Conservation (phyloP, 2,329 filamentous ascomycete genomes). For the Colletotrichum sp. region DNA sequence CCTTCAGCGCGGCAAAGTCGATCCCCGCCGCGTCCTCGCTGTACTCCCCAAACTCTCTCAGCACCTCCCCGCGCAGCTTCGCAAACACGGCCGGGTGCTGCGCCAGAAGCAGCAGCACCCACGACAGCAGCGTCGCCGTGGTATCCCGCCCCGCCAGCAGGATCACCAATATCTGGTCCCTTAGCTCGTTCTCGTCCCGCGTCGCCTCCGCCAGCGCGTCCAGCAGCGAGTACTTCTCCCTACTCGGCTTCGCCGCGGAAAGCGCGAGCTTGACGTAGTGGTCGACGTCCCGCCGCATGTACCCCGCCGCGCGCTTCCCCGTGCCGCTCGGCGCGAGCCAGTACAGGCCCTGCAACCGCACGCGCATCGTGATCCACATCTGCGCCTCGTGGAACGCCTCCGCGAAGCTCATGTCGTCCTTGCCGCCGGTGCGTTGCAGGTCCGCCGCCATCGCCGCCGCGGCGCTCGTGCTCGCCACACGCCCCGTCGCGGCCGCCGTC, state of each 20-base stretch:
- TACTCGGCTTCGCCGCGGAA: conserved; percentile 27
- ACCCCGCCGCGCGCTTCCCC: conserved; percentile 31
- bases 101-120: conserved; percentile 47
- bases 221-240: conserved; percentile 49
- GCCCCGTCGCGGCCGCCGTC: conserved; percentile 19
- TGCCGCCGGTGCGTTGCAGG: background rate
- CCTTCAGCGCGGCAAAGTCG: conserved; percentile 48
- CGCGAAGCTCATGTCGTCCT: conserved; percentile 1
- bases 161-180: conserved; percentile 48
- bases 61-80: conserved; percentile 50
- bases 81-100: conserved; percentile 43
- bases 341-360: conserved; percentile 5
- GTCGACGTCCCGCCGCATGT: conserved; percentile 39
- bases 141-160: conserved; percentile 51
- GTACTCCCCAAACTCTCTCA: conserved; percentile 17
- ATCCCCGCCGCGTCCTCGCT: conserved; percentile 27
- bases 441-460: conserved; percentile 13
- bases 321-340: background rate
- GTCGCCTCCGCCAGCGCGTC: conserved; percentile 50
- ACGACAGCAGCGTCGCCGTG: conserved; percentile 47
- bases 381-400: conserved; percentile 8
- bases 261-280: conserved; percentile 42
- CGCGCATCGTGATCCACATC: background rate
- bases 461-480: background rate
- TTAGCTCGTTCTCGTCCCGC: conserved; percentile 41